phyloP scores from a whole-genome alignment of 768 basidiomycete species.

The Asterophora parasitica region DNA sequence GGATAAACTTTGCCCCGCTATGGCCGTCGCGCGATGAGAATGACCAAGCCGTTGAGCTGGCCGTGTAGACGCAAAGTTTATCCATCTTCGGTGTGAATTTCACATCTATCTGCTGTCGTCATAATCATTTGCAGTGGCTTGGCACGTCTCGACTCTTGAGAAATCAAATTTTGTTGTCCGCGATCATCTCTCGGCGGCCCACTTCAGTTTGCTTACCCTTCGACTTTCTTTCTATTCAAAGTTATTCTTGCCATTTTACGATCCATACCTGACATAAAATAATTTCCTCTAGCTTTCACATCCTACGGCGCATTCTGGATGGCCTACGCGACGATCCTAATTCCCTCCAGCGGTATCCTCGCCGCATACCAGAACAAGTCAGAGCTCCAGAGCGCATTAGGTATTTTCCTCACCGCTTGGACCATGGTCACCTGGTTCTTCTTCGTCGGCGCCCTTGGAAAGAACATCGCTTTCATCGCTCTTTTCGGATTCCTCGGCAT shows the following conservation, averaged over 20 bases:
- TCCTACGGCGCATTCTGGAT: conserved; percentile 89
- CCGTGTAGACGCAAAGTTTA: too few species aligned
- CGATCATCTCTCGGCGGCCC: too few species aligned
- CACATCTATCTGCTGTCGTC: background rate
- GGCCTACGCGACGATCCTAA: conserved; percentile 69
- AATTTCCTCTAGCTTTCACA: conserved; percentile 53
- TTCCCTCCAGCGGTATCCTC: conserved; percentile 62
- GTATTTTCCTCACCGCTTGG: conserved; percentile 75
- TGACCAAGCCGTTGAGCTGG: background rate
- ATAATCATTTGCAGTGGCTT: too few species aligned
- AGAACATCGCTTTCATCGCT: conserved; percentile 33
- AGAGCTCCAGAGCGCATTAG: conserved; percentile 52
- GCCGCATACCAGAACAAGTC: conserved; percentile 40
- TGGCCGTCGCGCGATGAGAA: background rate
- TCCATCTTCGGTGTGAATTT: background rate
- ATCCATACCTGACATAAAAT: conserved; percentile 1
- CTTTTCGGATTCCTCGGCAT: conserved; percentile 33
- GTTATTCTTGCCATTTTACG: too few species aligned
- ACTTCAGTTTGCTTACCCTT: too few species aligned
- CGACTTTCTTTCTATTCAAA: too few species aligned
- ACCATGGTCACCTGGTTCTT: conserved; percentile 59
- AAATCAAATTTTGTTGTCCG: too few species aligned
- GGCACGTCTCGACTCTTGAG: too few species aligned
- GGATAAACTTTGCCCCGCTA: background rate
- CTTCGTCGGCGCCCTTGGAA: conserved; percentile 40